Base-by-base conservation (phyloP, 306 rosid species). In the Trifolium pratense region DNA sequence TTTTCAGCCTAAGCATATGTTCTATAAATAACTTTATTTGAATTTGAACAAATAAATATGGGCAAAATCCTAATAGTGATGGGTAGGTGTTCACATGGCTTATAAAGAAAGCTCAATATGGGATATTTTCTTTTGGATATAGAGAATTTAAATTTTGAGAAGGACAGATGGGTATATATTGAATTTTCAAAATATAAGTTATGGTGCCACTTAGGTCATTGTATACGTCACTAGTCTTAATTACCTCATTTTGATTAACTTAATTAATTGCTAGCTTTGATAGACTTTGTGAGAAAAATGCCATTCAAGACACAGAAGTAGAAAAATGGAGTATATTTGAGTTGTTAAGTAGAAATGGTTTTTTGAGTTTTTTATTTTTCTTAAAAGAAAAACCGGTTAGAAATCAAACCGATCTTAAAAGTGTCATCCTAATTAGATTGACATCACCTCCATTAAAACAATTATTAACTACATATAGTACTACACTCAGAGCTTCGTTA, bases 1-100 rank as follows among this genome's bases (percentile, higher is more conserved):
- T 77, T 59, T 75, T 64, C 8, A 51, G 43, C 42, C 39, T 32
- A 59, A 43, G 77, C 70, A 72, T 76, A 72, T 75, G 68, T 75
- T 78, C 85, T 66, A 71, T 65, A 56, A 34, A 84, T 69, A 58
- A 80, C 85, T 77, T n/a, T n/a, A n/a, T n/a, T n/a, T n/a, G n/a
- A n/a, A 21, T 40, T 72, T 48, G 61, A 46, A 66, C 53, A 46
- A 8, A 74, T 25, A 46, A 40, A 39, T 63, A 55, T 75, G 73
- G 73, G 55, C 53, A 52, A 76, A 77, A 77, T 78, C 83, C 18
- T 49, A n/a, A 75, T 46, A 42, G 64, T 65, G 63, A 70, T 75
- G 81, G 70, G 66, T 26, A 12, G n/a, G 16, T 53, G 71, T 29
- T 75, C 70, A 75, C 65, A 70, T 70, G 75, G 65, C 84, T 70